Percentiles rank a stretch among this genome's conserved stretches.
These are phyloP conservation scores for Nematocida displodere DNA, from an alignment of 371 early-diverging fungal species.

Conservation along the genomic window DNA sequence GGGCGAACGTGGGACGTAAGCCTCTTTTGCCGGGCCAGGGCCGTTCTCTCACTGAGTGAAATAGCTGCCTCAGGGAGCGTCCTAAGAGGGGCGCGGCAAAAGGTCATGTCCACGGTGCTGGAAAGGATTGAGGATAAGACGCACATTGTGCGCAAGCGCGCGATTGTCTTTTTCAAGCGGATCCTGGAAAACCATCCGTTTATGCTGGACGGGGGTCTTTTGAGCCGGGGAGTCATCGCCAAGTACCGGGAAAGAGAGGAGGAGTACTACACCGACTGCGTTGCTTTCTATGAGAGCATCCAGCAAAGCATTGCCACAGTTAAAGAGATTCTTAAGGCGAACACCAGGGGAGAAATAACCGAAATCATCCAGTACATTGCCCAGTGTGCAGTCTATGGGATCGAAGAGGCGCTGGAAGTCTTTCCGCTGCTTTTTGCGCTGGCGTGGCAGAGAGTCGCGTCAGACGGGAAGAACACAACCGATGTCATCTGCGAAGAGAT, in stretches of 20 bases:
- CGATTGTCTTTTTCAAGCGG: slow-evolving; percentile 53
- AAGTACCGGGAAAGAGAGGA: slow-evolving; percentile 4
- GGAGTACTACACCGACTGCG: slow-evolving; percentile 10
- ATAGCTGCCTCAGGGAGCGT: slow-evolving; percentile 52
- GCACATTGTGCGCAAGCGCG: slow-evolving; percentile 62
- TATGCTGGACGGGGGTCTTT: slow-evolving; percentile 41
- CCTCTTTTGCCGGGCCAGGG: slow-evolving; percentile 54
- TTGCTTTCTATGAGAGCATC: slow-evolving; percentile 14
- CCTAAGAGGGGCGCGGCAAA: slow-evolving; percentile 35
- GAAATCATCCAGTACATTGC: slow-evolving; percentile 49
- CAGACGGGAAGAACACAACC: slow-evolving; percentile 35
- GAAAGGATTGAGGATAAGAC: slow-evolving; percentile 62
- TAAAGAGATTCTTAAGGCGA: slow-evolving; percentile 14
- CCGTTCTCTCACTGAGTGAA: slow-evolving; percentile 46
- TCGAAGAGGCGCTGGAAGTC: slow-evolving; percentile 52
- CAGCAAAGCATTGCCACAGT: slow-evolving; percentile 11
- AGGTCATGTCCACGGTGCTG: slow-evolving; percentile 50
- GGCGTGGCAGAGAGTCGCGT: slow-evolving; percentile 39
- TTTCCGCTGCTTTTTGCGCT: slow-evolving; percentile 39
- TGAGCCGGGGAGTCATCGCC: background rate
- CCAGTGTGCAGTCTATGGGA: slow-evolving; percentile 50
- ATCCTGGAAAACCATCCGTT: slow-evolving; percentile 62
- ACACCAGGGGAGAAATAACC: slow-evolving; percentile 41
- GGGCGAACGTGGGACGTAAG: slow-evolving; percentile 58
- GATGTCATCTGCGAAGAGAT: slow-evolving; percentile 38